These are phyloP conservation scores for Luzula sylvatica DNA, from an alignment of 176 grass and related monocot genomes.

Conservation along the genomic window DNA sequence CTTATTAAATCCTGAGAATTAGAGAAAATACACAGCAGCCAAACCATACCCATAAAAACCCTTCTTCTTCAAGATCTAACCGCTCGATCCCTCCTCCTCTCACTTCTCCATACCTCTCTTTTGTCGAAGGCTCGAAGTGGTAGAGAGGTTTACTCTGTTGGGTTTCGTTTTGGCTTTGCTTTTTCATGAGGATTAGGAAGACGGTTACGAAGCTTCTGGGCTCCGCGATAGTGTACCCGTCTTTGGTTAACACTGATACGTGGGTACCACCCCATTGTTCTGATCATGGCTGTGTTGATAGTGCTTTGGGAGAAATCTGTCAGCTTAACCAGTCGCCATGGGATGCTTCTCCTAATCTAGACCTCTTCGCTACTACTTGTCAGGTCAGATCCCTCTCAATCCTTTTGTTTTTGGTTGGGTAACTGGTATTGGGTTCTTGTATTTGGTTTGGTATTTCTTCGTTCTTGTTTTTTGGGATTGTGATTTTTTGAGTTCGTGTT, in stretches of 20 bases:
- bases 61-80: constrained; percentile 1
- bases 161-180: too few relatives aligned
- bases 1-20: constrained; percentile 11
- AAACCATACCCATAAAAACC: constrained; percentile 19
- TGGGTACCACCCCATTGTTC: not conserved
- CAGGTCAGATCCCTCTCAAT: constrained; percentile 7
- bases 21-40: constrained; percentile 3
- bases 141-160: too few relatives aligned
- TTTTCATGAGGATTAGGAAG: constrained; percentile 20
- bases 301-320: not conserved
- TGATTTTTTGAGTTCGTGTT: constrained; percentile 3
- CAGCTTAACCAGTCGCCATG: constrained; percentile 22
- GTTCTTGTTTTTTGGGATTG: not conserved
- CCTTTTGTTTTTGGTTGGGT: not conserved
- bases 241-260: constrained; percentile 3
- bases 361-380: constrained; percentile 5
- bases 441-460: not conserved
- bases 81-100: not conserved
- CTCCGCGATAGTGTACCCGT: constrained; percentile 14
- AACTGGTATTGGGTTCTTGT: not conserved
- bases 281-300: not conserved
- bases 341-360: constrained; percentile 23
- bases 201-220: constrained; percentile 18
- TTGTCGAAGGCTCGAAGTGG: not conserved
- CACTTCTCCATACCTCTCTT: constrained; percentile 10